These are phyloP conservation scores for Dothidotthia symphoricarpi DNA, from an alignment of 2,329 filamentous ascomycete genomes.

Conservation along the genomic window DNA sequence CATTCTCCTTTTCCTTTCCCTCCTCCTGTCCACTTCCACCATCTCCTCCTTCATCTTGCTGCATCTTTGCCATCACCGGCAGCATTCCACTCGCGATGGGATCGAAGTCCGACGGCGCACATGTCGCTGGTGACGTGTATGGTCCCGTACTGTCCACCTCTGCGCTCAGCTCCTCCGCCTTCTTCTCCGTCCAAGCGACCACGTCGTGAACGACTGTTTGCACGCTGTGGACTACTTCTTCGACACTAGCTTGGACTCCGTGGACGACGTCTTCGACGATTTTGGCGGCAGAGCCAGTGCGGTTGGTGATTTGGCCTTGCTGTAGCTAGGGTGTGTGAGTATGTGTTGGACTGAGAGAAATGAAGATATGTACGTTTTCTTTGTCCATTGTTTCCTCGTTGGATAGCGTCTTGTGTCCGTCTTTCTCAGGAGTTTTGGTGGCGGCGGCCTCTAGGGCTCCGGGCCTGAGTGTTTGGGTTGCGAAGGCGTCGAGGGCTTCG, in stretches of 20 bases:
- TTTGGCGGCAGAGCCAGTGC: conserved; percentile 14
- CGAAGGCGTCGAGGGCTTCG: conserved; percentile 18
- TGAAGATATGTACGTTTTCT: no score
- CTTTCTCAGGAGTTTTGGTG: neutral
- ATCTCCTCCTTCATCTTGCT: neutral
- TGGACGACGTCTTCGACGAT: conserved; percentile 17
- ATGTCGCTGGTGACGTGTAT: conserved; percentile 33
- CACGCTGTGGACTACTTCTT: conserved; percentile 17
- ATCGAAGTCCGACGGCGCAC: conserved; percentile 36
- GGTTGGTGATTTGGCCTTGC: conserved; percentile 9
- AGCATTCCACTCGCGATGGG: conserved; percentile 31
- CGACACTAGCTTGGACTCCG: conserved; percentile 10
- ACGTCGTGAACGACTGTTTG: conserved; percentile 21
- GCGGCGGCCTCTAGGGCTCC: conserved; percentile 17
- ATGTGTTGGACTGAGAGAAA: no score
- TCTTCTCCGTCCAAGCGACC: conserved; percentile 29
- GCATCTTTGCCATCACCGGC: conserved; percentile 19
- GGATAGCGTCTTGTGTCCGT: no score
- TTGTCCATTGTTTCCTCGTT: no score
- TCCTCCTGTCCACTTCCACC: conserved; percentile 9
- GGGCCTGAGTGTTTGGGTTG: conserved; percentile 18
- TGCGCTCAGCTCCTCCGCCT: conserved; percentile 20
- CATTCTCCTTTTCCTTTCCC: neutral
- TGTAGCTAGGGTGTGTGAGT: neutral
- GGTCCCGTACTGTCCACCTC: conserved; percentile 30